phyloP scores from a whole-genome alignment of 176 grass and related monocot genomes.

The Neostapfia colusana region DNA sequence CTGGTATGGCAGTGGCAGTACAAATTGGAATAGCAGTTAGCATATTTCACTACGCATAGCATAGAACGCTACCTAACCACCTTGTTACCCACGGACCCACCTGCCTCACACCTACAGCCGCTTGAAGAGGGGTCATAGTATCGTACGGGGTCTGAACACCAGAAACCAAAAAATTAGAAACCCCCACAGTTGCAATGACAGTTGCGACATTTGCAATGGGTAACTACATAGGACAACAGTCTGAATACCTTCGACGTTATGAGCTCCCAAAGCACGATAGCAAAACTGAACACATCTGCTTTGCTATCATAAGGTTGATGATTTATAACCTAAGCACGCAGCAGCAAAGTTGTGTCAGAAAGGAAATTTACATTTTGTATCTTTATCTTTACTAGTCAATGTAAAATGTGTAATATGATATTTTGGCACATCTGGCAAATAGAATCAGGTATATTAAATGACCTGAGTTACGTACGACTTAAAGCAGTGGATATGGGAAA shows the following conservation, averaged over 20 bases:
- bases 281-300: slow-evolving; percentile 97
- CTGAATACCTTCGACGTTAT: slow-evolving; percentile 73
- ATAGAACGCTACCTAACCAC: not conserved
- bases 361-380: not conserved
- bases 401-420: slow-evolving; percentile 6
- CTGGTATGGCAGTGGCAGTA: slow-evolving; percentile 46
- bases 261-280: slow-evolving; percentile 97
- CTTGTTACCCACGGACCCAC: slow-evolving; percentile 42
- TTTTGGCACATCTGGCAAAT: not conserved
- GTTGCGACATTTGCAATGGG: not conserved
- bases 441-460: not conserved
- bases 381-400: slow-evolving; percentile 5
- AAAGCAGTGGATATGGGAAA: not conserved
- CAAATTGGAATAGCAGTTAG: slow-evolving; percentile 33
- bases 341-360: slow-evolving; percentile 28
- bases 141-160: slow-evolving; percentile 78
- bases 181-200: slow-evolving; percentile 13
- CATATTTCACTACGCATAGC: not conserved
- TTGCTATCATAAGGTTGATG: slow-evolving; percentile 89
- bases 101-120: slow-evolving; percentile 91
- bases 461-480: not conserved
- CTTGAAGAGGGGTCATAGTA: slow-evolving; percentile 97
- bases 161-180: slow-evolving; percentile 30
- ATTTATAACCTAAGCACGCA: slow-evolving; percentile 85
- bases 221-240: not conserved